phyloP scores from a whole-genome alignment of 2,329 filamentous ascomycete genomes.

The Pestalotiopsis sp. region DNA sequence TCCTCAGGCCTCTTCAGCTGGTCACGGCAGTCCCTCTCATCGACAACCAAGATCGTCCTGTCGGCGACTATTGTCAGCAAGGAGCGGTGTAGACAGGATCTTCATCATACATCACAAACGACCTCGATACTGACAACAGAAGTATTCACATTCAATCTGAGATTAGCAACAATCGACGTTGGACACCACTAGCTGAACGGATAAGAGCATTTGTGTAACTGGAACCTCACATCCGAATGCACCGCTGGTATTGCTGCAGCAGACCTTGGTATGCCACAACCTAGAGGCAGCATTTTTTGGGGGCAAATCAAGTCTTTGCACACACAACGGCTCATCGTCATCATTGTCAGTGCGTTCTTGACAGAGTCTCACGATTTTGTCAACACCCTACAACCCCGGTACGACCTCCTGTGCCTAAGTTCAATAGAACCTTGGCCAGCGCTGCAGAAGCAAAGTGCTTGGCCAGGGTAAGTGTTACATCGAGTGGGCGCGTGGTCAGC shows the following conservation, averaged over 20 bases:
- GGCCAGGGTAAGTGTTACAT: not conserved
- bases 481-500: conserved; percentile 14
- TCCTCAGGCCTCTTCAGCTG: not conserved
- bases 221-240: conserved; percentile 27
- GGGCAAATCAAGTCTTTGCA: conserved; percentile 17
- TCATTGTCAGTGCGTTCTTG: conserved; percentile 13
- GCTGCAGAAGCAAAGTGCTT: not conserved
- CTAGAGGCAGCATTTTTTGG: conserved; percentile 14
- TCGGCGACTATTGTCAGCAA: not conserved
- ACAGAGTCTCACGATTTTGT: conserved; percentile 29
- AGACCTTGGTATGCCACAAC: conserved; percentile 15
- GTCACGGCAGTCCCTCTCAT: not conserved
- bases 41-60: not conserved
- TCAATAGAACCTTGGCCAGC: not conserved
- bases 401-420: not conserved
- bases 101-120: not conserved
- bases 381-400: conserved; percentile 21
- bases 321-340: conserved; percentile 19
- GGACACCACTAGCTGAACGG: conserved; percentile 25
- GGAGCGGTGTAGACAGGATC: not conserved
- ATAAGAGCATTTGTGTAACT: conserved; percentile 27
- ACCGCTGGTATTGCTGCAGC: conserved; percentile 21
- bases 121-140: not conserved
- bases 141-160: conserved; percentile 8
- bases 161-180: conserved; percentile 17